Base-by-base conservation (phyloP, 1,284 basidiomycete species). In the Neotropicomus parvogracilis region DNA sequence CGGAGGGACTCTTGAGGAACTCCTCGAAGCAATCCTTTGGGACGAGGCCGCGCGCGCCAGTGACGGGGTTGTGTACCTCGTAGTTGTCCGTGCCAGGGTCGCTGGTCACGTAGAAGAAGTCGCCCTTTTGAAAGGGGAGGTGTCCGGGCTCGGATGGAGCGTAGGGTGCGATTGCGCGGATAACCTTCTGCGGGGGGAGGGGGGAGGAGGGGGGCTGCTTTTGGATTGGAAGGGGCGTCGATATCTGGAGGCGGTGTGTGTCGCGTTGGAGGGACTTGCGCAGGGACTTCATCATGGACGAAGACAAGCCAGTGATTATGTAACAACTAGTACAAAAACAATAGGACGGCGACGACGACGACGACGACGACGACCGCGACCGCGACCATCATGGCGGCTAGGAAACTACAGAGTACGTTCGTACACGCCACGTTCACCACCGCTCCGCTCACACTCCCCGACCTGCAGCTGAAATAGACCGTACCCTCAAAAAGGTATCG, bases 21-120 rank as follows among this genome's bases (percentile, higher is more conserved):
- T 93, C 89, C 64, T 97, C 94, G 59, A 97, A 97, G 72, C 88
- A 76, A 43, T 74, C 64, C 58, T 83, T 83, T 29, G 94, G 93
- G 1, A 99, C 97, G 32, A 95, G 78, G 6, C 97, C 97, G 50
- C 97, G 80, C 5, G 94, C 87, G 35, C 91, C 91, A 11, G 88
- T 87, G 59, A 95, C 78, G 14, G 97, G 95, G 66, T 99, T 95
- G 64, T 93, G 82, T 5, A 88, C 92, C 65, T 93, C 88, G 62
- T 89, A 95, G 81, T 83, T 93, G 20, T 74, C 64, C 37, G 71
- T 65, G 41, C 81, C 74, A 14, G 78, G 73, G 59, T 95, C 91
- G 54, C 82, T 81, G 29, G 91, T 77, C 50, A 99, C 95, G 70
- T 98, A 91, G 75, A 97, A 98, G 71, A 98, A 98, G 73, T 99